Percentiles rank a stretch among this genome's conserved stretches.
Evolutionary conservation across 176 grass and related monocot genomes (phyloP).

Genomic region (Thalia dealbata): DNA sequence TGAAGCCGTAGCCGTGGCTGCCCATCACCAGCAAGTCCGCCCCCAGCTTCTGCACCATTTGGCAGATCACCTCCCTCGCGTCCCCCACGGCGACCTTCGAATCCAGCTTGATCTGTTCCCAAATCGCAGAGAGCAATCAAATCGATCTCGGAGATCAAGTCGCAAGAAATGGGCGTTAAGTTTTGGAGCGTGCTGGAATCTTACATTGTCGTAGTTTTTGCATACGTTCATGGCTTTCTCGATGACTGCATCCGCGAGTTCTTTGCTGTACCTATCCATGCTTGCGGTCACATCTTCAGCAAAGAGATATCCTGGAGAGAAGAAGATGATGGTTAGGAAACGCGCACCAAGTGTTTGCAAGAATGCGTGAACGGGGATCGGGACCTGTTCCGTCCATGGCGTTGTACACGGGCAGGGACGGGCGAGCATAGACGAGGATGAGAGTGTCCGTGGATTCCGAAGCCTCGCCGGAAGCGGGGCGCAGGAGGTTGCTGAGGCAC

Average conservation of each 20-base stretch:
- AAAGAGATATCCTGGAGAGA: slow-evolving; percentile 43
- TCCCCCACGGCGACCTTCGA: slow-evolving; percentile 6
- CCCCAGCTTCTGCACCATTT: slow-evolving; percentile 2
- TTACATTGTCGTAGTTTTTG: slow-evolving; percentile 40
- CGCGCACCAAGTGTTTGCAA: background rate
- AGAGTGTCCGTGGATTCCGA: slow-evolving; percentile 28
- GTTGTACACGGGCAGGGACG: slow-evolving; percentile 34
- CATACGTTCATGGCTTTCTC: slow-evolving; percentile 53
- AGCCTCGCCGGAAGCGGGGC: background rate
- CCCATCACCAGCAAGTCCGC: slow-evolving; percentile 23
- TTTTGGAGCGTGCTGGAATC: background rate
- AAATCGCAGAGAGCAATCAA: background rate
- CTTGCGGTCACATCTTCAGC: slow-evolving; percentile 44
- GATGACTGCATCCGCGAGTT: slow-evolving; percentile 54
- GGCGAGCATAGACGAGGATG: slow-evolving; percentile 52
- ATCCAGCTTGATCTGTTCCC: slow-evolving; percentile 34
- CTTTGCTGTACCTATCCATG: slow-evolving; percentile 54
- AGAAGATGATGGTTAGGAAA: background rate
- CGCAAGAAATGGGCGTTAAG: too few relatives aligned
- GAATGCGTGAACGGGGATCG: too few relatives aligned
- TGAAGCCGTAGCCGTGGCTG: slow-evolving; percentile 19
- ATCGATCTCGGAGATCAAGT: background rate
- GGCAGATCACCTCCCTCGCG: slow-evolving; percentile 18
- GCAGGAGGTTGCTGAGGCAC: slow-evolving; percentile 49
- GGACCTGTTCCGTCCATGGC: slow-evolving; percentile 52